Evolutionary conservation across 768 basidiomycete genomes (phyloP), one percentile per base, ranked within the genome.

Genomic region (Tulasnella sp.): DNA sequence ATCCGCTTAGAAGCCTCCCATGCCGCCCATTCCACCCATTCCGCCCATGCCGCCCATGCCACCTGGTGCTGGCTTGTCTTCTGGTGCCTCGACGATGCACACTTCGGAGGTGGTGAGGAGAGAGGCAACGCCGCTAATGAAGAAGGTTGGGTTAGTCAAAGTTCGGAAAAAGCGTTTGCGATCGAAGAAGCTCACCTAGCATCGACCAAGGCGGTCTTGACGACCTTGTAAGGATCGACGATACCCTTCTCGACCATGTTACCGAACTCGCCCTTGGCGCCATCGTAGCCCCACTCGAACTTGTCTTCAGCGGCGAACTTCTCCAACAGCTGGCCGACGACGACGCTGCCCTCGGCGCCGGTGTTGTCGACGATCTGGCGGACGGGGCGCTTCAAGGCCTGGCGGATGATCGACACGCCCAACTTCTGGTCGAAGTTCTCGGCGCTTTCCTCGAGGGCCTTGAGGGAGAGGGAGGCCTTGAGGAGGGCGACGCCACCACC

Each of bases 391-490:
- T 90, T 89, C 80, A 99, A 85, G 26, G 96, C 96, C 39, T 93
- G 90, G 42, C 92, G 90, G 84, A 98, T 93, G 85, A 98, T 98
- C 79, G 91, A 89, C 32, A 98, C 94, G 81, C 97, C 97, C 77
- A 99, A 93, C 82, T 95, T 91, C 83, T 98, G 96, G 86, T 99
- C 97, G 82, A 99, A 99, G 93, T 98, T 98, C 84, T 86, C 85
- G 26, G 77, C 77, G 35, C 40, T 0, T 93, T 94, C 26, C 88
- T 84, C 77, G 82, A 99, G 90, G 55, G 91, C 87, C 81, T 89
- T 90, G 48, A 91, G 86, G 9, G 87, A 84, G 0, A 89, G 88
- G 0, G 88, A 86, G 29, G 84, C 84, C 85, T 95, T 95, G 83
- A 98, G 89, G 32, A 98, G 89, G 37, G 97, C 96, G 42, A 94